These are phyloP conservation scores for Phytopythium aichiense DNA, from an alignment of 352 stramenopile species.

Conservation along the genomic window DNA sequence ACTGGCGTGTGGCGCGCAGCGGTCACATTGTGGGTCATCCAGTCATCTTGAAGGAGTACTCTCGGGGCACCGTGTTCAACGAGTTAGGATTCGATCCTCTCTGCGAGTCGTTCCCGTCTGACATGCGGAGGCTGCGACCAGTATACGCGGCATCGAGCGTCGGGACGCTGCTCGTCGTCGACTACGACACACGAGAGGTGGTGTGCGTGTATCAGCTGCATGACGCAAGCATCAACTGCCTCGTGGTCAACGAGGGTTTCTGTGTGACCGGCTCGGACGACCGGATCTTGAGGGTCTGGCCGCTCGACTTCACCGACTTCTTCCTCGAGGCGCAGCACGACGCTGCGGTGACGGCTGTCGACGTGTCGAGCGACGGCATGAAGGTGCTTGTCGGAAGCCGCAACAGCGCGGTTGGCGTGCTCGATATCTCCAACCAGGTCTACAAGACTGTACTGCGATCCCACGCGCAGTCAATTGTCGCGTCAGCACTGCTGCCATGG, in stretches of 20 bases:
- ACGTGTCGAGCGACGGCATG: slow-evolving; percentile 79
- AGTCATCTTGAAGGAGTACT: slow-evolving; percentile 89
- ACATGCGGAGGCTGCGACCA: slow-evolving; percentile 46
- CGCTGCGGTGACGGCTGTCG: slow-evolving; percentile 47
- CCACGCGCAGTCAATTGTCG: slow-evolving; percentile 53
- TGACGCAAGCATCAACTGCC: slow-evolving; percentile 73
- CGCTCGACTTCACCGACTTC: slow-evolving; percentile 90
- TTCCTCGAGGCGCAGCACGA: slow-evolving; percentile 90
- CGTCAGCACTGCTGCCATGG: slow-evolving; percentile 9
- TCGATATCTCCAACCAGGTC: slow-evolving; percentile 77
- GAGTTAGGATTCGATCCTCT: slow-evolving; percentile 82
- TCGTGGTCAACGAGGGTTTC: slow-evolving; percentile 88
- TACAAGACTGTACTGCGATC: slow-evolving; percentile 82
- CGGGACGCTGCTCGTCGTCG: slow-evolving; percentile 74
- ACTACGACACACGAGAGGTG: slow-evolving; percentile 80
- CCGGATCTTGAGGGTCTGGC: slow-evolving; percentile 88
- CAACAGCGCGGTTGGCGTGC: slow-evolving; percentile 77
- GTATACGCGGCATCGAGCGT: slow-evolving; percentile 77
- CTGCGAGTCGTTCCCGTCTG: slow-evolving; percentile 47
- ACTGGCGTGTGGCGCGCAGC: slow-evolving; percentile 70
- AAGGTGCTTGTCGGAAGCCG: slow-evolving; percentile 66
- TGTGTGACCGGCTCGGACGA: slow-evolving; percentile 87
- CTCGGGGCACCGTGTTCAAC: slow-evolving; percentile 78
- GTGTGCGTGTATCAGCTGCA: slow-evolving; percentile 90
- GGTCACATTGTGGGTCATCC: slow-evolving; percentile 72